Percentiles rank a stretch among this genome's conserved stretches.
These are phyloP conservation scores for Eimeria necatrix DNA, from an alignment of 169 alveolate species.

Conservation along the genomic window DNA sequence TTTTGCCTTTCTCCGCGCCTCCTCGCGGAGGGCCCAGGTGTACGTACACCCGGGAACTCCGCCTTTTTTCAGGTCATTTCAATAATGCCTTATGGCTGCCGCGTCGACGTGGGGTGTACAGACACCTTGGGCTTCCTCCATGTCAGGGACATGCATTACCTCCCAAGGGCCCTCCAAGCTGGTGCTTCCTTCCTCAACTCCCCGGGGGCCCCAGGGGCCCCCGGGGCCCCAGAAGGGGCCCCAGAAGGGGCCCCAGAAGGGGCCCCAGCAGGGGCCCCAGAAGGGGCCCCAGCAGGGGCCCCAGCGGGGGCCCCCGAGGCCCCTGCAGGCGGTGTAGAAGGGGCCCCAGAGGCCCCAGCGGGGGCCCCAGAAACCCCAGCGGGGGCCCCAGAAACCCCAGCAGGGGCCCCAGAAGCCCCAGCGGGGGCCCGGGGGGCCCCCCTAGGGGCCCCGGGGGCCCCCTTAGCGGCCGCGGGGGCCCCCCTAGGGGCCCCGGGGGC, in stretches of 20 bases:
- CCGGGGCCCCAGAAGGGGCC: no score
- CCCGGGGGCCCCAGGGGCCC: no score
- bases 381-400: no score
- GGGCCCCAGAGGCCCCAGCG: background rate
- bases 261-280: background rate
- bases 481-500: no score
- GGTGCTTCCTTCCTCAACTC: background rate
- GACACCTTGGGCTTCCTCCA: slow-evolving; percentile 71
- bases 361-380: background rate
- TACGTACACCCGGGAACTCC: no score
- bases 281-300: background rate
- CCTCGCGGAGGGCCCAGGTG: no score
- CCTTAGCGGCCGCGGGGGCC: no score
- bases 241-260: no score
- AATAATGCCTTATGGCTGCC: slow-evolving; percentile 57
- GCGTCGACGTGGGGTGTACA: slow-evolving; percentile 71
- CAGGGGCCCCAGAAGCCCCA: no score
- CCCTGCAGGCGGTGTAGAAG: background rate
- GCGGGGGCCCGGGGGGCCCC: no score
- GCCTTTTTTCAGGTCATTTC: background rate
- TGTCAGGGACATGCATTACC: slow-evolving; percentile 60
- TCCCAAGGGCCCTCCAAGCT: slow-evolving; percentile 21
- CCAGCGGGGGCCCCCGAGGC: background rate
- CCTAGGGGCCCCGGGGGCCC: no score
- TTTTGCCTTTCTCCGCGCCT: no score